Evolutionary conservation across 129 eudicot species (phyloP).

Genomic region (Pulicaria dysenterica): DNA sequence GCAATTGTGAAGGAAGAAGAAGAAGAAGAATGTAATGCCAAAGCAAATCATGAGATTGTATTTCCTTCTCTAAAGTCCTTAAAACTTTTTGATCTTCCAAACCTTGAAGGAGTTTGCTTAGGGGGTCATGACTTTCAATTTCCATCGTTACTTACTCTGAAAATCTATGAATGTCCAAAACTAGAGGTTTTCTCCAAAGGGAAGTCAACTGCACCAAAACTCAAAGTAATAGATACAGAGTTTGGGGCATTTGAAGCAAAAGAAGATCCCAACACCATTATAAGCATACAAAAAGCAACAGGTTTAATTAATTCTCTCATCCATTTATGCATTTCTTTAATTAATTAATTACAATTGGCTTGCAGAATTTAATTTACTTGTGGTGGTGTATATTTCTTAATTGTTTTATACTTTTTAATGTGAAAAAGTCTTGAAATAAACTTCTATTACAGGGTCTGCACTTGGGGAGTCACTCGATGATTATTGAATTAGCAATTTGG

Average conservation of each 20-base stretch:
- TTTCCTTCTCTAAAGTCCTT: constrained; percentile 12
- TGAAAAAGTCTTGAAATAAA: no score
- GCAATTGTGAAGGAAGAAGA: not conserved
- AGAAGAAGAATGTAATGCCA: not conserved
- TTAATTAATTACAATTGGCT: no score
- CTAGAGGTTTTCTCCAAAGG: constrained; percentile 14
- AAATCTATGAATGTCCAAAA: not conserved
- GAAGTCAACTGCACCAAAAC: not conserved
- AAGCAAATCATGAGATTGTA: not conserved
- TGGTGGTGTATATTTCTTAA: no score
- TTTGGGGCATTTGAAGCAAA: not conserved
- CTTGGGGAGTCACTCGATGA: no score
- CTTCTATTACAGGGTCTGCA: no score
- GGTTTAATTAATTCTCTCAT: no score
- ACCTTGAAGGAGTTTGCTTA: not conserved
- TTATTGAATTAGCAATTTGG: no score
- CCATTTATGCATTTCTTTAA: no score
- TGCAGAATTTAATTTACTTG: no score
- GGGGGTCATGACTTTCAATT: not conserved
- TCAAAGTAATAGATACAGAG: not conserved
- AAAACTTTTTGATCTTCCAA: not conserved
- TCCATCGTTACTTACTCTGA: constrained; percentile 2
- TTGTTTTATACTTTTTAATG: no score
- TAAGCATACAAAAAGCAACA: no score
- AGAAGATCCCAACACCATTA: no score